phyloP scores from a whole-genome alignment of 345 rosid species.

The Psidium friedrichsthalianum region DNA sequence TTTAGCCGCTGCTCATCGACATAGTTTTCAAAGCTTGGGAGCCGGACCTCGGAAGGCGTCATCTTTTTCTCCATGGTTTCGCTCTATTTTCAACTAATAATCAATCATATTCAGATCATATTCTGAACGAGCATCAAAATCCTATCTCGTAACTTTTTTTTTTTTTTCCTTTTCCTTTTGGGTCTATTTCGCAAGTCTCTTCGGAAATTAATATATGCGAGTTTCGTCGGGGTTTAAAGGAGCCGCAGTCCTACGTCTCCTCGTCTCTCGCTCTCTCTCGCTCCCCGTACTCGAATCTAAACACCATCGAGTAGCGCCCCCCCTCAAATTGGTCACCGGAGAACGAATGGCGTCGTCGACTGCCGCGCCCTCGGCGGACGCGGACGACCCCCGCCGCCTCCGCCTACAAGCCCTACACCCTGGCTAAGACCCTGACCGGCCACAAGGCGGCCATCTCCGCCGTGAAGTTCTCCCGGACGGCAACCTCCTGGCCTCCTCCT shows the following conservation, averaged over 20 bases:
- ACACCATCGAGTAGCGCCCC: neutral
- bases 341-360: neutral
- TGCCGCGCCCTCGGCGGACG: neutral
- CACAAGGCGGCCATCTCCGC: slow-evolving; percentile 70
- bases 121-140: too few species aligned
- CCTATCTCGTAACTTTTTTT: too few species aligned
- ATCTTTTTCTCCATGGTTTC: too few species aligned
- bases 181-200: too few species aligned
- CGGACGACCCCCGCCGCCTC: neutral
- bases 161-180: too few species aligned
- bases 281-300: neutral
- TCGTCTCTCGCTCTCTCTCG: too few species aligned
- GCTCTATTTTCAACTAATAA: too few species aligned
- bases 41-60: too few species aligned
- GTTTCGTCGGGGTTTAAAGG: neutral
- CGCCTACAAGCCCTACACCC: slow-evolving; percentile 55
- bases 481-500: slow-evolving; percentile 70
- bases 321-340: neutral
- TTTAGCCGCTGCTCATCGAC: too few species aligned
- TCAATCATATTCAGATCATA: too few species aligned
- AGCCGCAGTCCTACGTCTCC: neutral
- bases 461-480: slow-evolving; percentile 90
- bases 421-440: slow-evolving; percentile 61
- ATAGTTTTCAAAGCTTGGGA: too few species aligned
- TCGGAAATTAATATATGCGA: neutral